A percentile compares a stretch with the other conserved stretches of the same genome.
phyloP scores from a whole-genome alignment of 495 filamentous ascomycete species.

The Hypoxylon intermedium region DNA sequence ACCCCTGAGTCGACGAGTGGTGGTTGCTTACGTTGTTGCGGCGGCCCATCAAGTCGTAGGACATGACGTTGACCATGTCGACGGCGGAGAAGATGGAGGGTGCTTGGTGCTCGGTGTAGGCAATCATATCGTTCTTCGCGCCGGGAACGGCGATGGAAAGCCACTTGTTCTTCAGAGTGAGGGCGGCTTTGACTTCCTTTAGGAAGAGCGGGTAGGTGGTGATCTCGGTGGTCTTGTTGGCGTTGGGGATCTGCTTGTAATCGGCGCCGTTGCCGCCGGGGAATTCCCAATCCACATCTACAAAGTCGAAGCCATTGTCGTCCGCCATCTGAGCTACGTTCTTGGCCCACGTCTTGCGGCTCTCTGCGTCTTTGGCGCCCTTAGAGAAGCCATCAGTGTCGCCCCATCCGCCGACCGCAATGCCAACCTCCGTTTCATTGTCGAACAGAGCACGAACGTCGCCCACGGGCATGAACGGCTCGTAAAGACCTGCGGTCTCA shows the following conservation, averaged over 20 bases:
- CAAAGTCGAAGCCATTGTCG: constrained; percentile 61
- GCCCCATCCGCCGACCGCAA: constrained; percentile 69
- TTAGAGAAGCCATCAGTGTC: constrained; percentile 61
- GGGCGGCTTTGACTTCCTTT: constrained; percentile 56
- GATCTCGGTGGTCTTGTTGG: constrained; percentile 61
- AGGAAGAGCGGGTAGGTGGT: constrained; percentile 64
- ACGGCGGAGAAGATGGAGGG: constrained; percentile 62
- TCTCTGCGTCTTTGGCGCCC: constrained; percentile 53
- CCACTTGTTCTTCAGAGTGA: constrained; percentile 62
- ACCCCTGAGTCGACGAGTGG: constrained; percentile 59
- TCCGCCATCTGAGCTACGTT: constrained; percentile 62
- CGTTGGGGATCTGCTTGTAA: constrained; percentile 63
- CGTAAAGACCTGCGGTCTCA: constrained; percentile 49
- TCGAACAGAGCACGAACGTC: constrained; percentile 59
- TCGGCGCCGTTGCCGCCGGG: constrained; percentile 66
- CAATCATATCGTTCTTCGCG: constrained; percentile 63
- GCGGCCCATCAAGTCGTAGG: constrained; percentile 71
- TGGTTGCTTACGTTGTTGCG: constrained; percentile 65
- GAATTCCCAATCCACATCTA: constrained; percentile 73
- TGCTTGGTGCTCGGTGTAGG: constrained; percentile 61
- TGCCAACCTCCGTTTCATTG: constrained; percentile 60
- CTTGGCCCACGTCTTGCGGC: constrained; percentile 58
- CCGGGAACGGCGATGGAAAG: constrained; percentile 69
- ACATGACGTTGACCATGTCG: constrained; percentile 72
- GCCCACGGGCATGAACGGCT: constrained; percentile 57